phyloP scores from a whole-genome alignment of 768 basidiomycete species.

The Phlegmacium glaucopus region DNA sequence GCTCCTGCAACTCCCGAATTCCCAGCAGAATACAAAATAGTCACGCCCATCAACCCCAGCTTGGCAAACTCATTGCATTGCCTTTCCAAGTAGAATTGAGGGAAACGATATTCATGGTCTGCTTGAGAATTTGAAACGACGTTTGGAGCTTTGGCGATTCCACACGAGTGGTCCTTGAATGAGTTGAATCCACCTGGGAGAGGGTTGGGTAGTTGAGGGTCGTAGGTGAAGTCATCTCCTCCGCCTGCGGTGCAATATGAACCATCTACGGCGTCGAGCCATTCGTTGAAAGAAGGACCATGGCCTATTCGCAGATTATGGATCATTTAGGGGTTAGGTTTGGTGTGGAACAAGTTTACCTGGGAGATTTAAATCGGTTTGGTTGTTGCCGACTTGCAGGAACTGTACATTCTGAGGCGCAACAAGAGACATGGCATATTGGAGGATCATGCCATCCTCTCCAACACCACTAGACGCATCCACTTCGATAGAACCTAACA shows the following conservation, averaged over 20 bases:
- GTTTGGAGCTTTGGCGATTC: conserved; percentile 29
- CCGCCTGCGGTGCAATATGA: conserved; percentile 42
- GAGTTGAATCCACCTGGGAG: conserved; percentile 24
- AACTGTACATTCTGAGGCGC: conserved; percentile 34
- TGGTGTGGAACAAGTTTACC: not conserved
- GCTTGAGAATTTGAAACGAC: conserved; percentile 32
- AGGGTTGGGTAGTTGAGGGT: conserved; percentile 14
- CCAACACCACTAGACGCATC: conserved; percentile 44
- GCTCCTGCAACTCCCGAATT: conserved; percentile 49
- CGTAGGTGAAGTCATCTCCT: conserved; percentile 34
- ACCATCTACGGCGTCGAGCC: conserved; percentile 43
- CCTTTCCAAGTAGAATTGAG: conserved; percentile 25
- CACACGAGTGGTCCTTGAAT: conserved; percentile 29
- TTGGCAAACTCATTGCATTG: conserved; percentile 36
- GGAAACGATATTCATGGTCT: conserved; percentile 24
- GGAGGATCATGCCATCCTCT: conserved; percentile 52
- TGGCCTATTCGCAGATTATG: conserved; percentile 17
- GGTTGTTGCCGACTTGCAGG: conserved; percentile 39
- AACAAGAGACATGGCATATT: conserved; percentile 49
- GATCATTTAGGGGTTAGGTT: not conserved
- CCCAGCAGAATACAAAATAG: conserved; percentile 54
- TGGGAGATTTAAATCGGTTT: conserved; percentile 24
- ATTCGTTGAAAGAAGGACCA: conserved; percentile 43
- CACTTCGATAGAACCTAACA: conserved; percentile 29
- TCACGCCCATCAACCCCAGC: conserved; percentile 52